Percentiles rank a stretch among this genome's conserved stretches.
Evolutionary conservation across 2,329 filamentous ascomycete genomes (phyloP).

Genomic region (Fusarium sp.): DNA sequence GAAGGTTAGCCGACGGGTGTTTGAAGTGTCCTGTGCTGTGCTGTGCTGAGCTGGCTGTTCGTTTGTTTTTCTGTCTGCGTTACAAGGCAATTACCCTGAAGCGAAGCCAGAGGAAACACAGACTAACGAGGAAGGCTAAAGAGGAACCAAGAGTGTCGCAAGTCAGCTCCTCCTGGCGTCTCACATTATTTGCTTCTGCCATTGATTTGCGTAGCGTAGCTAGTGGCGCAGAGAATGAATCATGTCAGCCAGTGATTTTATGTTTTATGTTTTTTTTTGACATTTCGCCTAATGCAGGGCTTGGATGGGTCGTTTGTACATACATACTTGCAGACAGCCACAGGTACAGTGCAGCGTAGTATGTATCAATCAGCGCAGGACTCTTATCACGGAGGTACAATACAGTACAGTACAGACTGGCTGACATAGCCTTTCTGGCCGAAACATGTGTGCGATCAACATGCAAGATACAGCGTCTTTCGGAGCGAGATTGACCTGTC

Average conservation of each 20-base stretch:
- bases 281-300: conserved; percentile 21
- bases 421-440: not conserved
- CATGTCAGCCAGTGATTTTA: not conserved
- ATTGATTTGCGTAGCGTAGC: not conserved
- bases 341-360: not conserved
- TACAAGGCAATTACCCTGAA: conserved; percentile 27
- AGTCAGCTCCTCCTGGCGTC: conserved; percentile 27
- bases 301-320: not conserved
- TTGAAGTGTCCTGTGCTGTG: conserved; percentile 15
- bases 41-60: conserved; percentile 5
- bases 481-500: conserved; percentile 17
- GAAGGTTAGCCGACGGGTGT: not conserved
- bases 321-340: conserved; percentile 6
- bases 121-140: not conserved
- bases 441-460: conserved; percentile 27
- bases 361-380: not conserved
- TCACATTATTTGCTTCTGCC: conserved; percentile 10
- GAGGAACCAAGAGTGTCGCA: conserved; percentile 18
- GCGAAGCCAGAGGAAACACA: not conserved
- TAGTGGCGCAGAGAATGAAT: not conserved
- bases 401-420: not conserved
- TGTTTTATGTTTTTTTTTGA: not conserved
- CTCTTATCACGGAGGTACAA: not conserved
- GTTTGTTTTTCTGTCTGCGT: conserved; percentile 32
- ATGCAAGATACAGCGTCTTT: conserved; percentile 24